A percentile compares a stretch with the other conserved stretches of the same genome.
Evolutionary conservation across 768 basidiomycete genomes (phyloP).

Genomic region (Collybia nuda): DNA sequence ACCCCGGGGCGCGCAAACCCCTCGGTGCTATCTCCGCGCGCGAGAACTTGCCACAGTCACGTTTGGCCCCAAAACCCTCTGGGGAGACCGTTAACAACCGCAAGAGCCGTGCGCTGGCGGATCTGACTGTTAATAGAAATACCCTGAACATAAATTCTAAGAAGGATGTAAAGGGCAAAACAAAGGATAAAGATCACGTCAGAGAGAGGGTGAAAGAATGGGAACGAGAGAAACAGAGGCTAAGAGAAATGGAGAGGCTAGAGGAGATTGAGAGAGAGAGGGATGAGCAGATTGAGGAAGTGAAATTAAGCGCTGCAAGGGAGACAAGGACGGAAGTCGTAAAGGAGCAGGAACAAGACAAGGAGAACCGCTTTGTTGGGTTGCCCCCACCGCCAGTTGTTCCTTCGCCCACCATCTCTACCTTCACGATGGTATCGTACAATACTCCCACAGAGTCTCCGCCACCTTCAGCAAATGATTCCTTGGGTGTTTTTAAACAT

Average conservation of each 20-base stretch:
- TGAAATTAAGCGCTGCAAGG: conserved; percentile 22
- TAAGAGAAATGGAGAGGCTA: conserved; percentile 67
- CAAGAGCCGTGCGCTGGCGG: conserved; percentile 33
- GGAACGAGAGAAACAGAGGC: conserved; percentile 68
- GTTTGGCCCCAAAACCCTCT: conserved; percentile 8
- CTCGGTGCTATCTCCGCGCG: conserved; percentile 26
- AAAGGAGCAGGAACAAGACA: conserved; percentile 24
- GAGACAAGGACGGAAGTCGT: conserved; percentile 12
- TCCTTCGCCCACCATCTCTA: conserved; percentile 8
- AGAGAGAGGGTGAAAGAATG: conserved; percentile 71
- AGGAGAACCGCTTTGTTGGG: conserved; percentile 9
- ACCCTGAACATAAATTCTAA: conserved; percentile 11
- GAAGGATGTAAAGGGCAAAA: conserved; percentile 7
- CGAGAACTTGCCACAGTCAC: conserved; percentile 20
- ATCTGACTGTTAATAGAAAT: conserved; percentile 35
- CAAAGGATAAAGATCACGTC: conserved; percentile 35
- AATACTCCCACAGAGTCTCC: not conserved
- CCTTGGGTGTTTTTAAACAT: conserved; percentile 55
- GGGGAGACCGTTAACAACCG: conserved; percentile 14
- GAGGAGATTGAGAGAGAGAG: conserved; percentile 57
- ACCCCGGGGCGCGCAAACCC: conserved; percentile 26
- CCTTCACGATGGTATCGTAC: conserved; percentile 11
- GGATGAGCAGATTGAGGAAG: conserved; percentile 40
- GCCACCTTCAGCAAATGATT: conserved; percentile 21
- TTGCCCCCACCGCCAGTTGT: conserved; percentile 2